phyloP scores from a whole-genome alignment of 2,329 filamentous ascomycete genomes.

The Verticillium alfalfae region DNA sequence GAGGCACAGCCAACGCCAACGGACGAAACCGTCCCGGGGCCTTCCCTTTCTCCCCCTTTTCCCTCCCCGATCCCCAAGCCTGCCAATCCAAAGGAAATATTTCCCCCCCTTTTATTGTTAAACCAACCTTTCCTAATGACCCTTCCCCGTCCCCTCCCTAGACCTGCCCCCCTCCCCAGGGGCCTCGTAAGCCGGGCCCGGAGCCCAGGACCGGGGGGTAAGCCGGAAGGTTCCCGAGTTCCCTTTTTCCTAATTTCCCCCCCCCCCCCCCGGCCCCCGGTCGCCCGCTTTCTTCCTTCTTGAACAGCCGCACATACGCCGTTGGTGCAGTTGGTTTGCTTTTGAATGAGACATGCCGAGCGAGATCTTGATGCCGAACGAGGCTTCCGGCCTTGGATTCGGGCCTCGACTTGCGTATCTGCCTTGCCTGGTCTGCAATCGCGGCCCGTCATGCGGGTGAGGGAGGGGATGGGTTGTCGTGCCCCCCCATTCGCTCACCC shows the following conservation, averaged over 20 bases:
- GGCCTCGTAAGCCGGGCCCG: not conserved
- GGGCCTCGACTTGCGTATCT: not conserved
- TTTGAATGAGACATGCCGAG: too few relatives aligned
- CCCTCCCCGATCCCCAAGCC: not conserved
- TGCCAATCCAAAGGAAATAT: not conserved
- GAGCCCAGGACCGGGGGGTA: too few relatives aligned
- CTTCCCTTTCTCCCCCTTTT: not conserved
- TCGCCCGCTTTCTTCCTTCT: not conserved
- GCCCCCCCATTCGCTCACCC: too few relatives aligned
- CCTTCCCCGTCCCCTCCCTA: not conserved
- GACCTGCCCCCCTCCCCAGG: not conserved
- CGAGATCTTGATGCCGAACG: not conserved
- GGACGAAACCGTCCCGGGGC: not conserved
- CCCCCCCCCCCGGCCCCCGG: too few relatives aligned
- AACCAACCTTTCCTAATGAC: not conserved
- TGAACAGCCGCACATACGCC: not conserved
- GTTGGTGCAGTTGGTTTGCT: not conserved
- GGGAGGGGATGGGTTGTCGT: too few relatives aligned
- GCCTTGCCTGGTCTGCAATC: not conserved
- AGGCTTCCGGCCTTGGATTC: not conserved
- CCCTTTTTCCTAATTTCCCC: too few relatives aligned
- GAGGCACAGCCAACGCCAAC: not conserved
- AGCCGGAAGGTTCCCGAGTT: too few relatives aligned
- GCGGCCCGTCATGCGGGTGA: not conserved
- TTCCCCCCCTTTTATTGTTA: not conserved